Base-by-base conservation (phyloP, 1,284 basidiomycete species). In the Marasmius tenuissimus region DNA sequence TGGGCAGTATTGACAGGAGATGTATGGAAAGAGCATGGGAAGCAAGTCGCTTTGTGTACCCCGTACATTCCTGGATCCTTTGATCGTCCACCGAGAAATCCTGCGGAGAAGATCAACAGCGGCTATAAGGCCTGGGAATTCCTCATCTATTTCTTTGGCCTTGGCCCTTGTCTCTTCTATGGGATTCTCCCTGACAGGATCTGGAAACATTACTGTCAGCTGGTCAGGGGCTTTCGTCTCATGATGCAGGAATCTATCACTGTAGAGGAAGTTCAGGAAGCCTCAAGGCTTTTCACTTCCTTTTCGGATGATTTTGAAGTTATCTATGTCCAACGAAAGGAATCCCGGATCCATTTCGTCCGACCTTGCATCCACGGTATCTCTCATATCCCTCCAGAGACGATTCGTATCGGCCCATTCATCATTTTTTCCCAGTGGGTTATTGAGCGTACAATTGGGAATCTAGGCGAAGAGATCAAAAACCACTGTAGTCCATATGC, bases 361-460 rank as follows among this genome's bases (percentile, higher is more conserved):
- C 64, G 63, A 0, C 71, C 56, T 16, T 59, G 61, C 48, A 61
- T 70, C 18, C 72, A 74, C 59, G 38, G 59, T 1, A 42, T 67
- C 20, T 14, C 54, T 38, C 72, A 74, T 61, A 34, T 65, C 11
- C 63, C 65, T 12, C 34, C 47, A 7, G 70, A 73, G 54, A 61
- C 60, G 10, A 10, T 54, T 12, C 63, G 62, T 2, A 38, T 69
- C 35, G 71, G 73, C 2, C 72, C 71, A 16, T 39, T 58, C 0
- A 59, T 57, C 7, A 62, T 49, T 37, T 63, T 53, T 34, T 62
- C 68, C 2, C 73, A 73, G 53, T 74, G 67, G 62, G 63, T 66
- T 3, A 67, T 74, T 48, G 72, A 74, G 55, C 58, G 63, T 11
- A 69, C 66, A 0, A 73, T 75, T 39, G 72, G 73, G 0, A 71